Percentiles rank a stretch among this genome's conserved stretches.
These are phyloP conservation scores for Closterium sp. DNA, from an alignment of 139 green algal genomes.

Conservation along the genomic window DNA sequence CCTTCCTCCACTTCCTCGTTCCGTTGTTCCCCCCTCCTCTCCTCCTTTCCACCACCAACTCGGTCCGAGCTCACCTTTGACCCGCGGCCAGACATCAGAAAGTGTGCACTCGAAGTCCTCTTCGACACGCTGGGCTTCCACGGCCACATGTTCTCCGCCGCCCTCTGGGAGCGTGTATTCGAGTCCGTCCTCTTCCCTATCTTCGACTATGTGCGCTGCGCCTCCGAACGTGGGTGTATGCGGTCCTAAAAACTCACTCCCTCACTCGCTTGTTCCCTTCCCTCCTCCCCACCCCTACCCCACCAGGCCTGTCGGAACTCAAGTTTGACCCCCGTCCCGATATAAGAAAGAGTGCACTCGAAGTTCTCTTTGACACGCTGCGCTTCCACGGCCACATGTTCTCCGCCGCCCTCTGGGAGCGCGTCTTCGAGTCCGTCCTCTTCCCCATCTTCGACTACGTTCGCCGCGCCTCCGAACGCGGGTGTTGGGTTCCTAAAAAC, in stretches of 20 bases:
- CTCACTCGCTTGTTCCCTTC: no score
- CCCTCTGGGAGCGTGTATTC: no score
- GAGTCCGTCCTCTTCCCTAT: constrained; percentile 96
- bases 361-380: constrained; percentile 89
- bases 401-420: no score
- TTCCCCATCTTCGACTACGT: constrained; percentile 98
- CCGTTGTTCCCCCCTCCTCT: not conserved
- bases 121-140: constrained; percentile 93
- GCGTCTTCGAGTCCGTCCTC: no score
- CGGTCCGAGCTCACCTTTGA: constrained; percentile 89
- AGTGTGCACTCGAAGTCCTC: constrained; percentile 62
- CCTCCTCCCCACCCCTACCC: constrained; percentile 42
- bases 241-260: no score
- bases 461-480: constrained; percentile 59
- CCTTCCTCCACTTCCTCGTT: not conserved
- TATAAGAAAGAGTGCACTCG: constrained; percentile 69
- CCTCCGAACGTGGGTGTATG: constrained; percentile 67
- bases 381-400: no score
- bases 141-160: no score
- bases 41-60: no score
- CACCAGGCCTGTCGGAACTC: constrained; percentile 84
- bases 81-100: constrained; percentile 82
- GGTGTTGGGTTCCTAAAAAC: no score
- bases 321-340: constrained; percentile 86
- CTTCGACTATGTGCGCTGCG: constrained; percentile 90